These are phyloP conservation scores for Diatrype stigma DNA, from an alignment of 2,329 filamentous ascomycete species.

Conservation along the genomic window DNA sequence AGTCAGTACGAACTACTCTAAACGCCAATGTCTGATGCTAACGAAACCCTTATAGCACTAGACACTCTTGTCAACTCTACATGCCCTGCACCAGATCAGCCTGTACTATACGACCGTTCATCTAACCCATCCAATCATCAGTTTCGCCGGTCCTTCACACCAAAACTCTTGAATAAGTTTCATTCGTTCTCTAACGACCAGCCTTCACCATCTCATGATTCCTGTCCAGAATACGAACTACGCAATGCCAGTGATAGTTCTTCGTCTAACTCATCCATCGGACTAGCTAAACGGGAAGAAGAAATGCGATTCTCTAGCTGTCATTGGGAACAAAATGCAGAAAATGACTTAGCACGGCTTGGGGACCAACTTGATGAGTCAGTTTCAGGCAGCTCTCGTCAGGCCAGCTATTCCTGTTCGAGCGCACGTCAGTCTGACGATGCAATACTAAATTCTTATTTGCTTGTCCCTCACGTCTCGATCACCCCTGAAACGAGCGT, in stretches of 20 bases:
- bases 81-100: conserved; percentile 10
- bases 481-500: conserved; percentile 39
- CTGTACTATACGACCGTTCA: conserved; percentile 7
- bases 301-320: conserved; percentile 1
- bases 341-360: conserved; percentile 8
- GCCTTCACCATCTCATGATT: conserved; percentile 18
- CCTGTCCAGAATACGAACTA: conserved; percentile 10
- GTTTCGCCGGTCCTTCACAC: conserved; percentile 10
- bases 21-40: not conserved
- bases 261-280: conserved; percentile 14
- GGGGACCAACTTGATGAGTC: conserved; percentile 6
- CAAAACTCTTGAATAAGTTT: conserved; percentile 14
- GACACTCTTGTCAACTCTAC: conserved; percentile 3
- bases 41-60: conserved; percentile 3
- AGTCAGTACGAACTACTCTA: not conserved
- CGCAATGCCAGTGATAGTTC: conserved; percentile 10
- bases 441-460: conserved; percentile 18
- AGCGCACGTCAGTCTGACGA: conserved; percentile 25
- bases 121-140: conserved; percentile 17
- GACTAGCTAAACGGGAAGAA: conserved; percentile 1
- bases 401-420: conserved; percentile 16
- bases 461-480: conserved; percentile 39
- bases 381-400: conserved; percentile 4
- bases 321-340: conserved; percentile 13
- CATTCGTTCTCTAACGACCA: conserved; percentile 22